Percentiles rank a stretch among this genome's conserved stretches.
These are phyloP conservation scores for Phytopythium sindhum DNA, from an alignment of 352 stramenopile species.

Conservation along the genomic window DNA sequence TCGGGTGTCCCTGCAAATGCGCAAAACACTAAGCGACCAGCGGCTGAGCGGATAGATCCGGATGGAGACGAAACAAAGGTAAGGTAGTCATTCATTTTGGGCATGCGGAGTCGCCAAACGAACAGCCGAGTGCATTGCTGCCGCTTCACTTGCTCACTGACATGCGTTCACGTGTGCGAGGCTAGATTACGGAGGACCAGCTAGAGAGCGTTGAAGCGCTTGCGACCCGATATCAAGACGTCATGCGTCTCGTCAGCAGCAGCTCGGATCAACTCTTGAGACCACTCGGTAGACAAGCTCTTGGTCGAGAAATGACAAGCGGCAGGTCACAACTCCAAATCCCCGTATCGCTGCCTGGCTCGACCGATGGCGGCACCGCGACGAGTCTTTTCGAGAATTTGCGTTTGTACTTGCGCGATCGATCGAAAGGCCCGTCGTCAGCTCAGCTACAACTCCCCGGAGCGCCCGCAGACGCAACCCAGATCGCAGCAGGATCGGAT, in stretches of 20 bases:
- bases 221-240: neutral
- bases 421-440: neutral
- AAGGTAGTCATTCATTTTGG: neutral
- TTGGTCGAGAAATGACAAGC: neutral
- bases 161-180: neutral
- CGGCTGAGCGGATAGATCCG: neutral
- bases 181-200: neutral
- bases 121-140: neutral
- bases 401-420: neutral
- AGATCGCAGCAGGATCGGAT: too few relatives aligned
- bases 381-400: neutral
- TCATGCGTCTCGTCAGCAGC: neutral
- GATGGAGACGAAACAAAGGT: neutral
- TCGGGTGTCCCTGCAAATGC: neutral
- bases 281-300: neutral
- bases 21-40: neutral
- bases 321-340: neutral
- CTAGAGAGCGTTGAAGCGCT: neutral
- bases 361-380: neutral
- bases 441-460: neutral
- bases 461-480: neutral
- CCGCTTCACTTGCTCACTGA: neutral
- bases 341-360: neutral
- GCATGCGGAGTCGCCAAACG: neutral
- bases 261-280: neutral